A percentile compares a stretch with the other conserved stretches of the same genome.
These are phyloP conservation scores for Durotheca rogersii DNA, from an alignment of 495 filamentous ascomycete species.

Conservation along the genomic window DNA sequence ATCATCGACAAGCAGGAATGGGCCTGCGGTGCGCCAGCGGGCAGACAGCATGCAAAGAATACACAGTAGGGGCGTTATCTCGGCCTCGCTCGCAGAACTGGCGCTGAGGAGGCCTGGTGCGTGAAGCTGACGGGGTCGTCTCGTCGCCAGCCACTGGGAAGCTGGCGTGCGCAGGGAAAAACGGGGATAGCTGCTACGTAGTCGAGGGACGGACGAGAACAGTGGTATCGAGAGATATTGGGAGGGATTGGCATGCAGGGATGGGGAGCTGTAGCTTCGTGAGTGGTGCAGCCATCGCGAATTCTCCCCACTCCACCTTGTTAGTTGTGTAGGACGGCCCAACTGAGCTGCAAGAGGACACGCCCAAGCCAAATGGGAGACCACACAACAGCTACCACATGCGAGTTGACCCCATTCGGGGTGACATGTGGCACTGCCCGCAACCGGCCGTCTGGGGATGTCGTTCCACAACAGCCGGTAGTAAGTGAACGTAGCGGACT, in stretches of 20 bases:
- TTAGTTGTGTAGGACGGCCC: constrained; percentile 27
- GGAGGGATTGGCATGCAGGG: constrained; percentile 22
- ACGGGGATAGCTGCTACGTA: constrained; percentile 18
- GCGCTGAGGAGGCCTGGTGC: constrained; percentile 11
- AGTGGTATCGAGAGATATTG: neutral
- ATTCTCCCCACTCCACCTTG: constrained; percentile 27
- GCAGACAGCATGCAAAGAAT: constrained; percentile 23
- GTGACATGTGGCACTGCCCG: constrained; percentile 35
- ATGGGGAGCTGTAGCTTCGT: constrained; percentile 25
- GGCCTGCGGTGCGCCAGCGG: constrained; percentile 4
- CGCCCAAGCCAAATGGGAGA: constrained; percentile 30
- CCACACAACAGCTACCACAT: constrained; percentile 34
- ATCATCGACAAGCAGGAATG: constrained; percentile 17
- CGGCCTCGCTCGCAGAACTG: constrained; percentile 19
- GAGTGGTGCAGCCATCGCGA: constrained; percentile 23
- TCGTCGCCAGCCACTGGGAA: neutral
- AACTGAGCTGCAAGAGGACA: constrained; percentile 27
- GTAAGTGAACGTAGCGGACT: constrained; percentile 23
- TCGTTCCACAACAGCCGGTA: constrained; percentile 37
- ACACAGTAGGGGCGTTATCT: constrained; percentile 13
- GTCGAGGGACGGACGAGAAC: constrained; percentile 9
- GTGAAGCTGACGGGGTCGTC: constrained; percentile 23
- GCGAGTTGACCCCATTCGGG: constrained; percentile 30
- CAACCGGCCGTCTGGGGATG: constrained; percentile 34
- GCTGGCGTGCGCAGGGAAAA: neutral